Conservation (phyloP, 805 yeast species). For the Kazachstania martiniae region DNA sequence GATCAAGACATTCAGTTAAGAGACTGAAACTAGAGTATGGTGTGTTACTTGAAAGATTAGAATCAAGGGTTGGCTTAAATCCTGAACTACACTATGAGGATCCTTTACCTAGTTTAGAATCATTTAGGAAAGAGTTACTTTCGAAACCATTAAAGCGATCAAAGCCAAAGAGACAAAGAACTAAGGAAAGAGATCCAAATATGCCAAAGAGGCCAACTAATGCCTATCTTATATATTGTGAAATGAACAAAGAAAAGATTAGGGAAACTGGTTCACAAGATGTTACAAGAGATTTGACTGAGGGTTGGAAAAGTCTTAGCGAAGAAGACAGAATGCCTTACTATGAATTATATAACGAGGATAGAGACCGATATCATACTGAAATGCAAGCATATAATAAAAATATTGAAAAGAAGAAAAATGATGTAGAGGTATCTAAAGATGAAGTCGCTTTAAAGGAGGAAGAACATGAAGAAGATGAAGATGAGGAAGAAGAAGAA, state of each 20-base stretch:
- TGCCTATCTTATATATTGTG: conserved; percentile 83
- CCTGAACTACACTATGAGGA: conserved; percentile 22
- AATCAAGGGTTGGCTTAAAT: conserved; percentile 36
- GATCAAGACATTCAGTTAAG: conserved; percentile 66
- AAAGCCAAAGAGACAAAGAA: conserved; percentile 23
- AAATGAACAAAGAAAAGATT: conserved; percentile 66
- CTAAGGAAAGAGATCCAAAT: conserved; percentile 62
- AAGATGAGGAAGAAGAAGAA: conserved; percentile 2
- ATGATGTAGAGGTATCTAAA: not conserved
- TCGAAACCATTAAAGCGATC: conserved; percentile 16
- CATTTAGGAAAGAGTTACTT: conserved; percentile 18
- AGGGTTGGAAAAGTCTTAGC: conserved; percentile 69
- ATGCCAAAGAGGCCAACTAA: conserved; percentile 85
- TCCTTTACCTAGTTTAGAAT: conserved; percentile 24
- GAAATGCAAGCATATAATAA: conserved; percentile 50
- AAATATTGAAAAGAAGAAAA: not conserved
- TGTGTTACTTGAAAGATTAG: conserved; percentile 68
- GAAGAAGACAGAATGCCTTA: conserved; percentile 65
- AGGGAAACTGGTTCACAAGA: conserved; percentile 52
- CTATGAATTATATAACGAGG: conserved; percentile 66
- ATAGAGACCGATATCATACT: conserved; percentile 58
- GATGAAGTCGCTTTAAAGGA: not conserved
- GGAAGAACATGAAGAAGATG: not conserved
- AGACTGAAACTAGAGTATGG: conserved; percentile 77
- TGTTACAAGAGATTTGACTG: conserved; percentile 68